Evolutionary conservation across 169 alveolate species (phyloP).

Genomic region (Cryptosporidium muris): DNA sequence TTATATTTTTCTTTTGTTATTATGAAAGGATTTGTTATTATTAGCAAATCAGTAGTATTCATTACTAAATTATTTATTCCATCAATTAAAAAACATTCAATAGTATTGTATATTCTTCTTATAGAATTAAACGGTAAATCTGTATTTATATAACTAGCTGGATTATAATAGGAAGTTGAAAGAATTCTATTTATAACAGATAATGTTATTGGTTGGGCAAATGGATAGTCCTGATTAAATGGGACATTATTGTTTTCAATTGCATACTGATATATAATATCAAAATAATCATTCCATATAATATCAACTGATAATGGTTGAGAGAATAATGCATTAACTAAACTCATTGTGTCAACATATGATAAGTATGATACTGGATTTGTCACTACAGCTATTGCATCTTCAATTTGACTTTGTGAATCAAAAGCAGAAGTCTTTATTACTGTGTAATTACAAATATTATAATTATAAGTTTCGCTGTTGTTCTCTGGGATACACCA

Average conservation of each 20-base stretch:
- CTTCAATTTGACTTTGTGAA: conserved; percentile 32
- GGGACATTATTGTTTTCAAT: conserved; percentile 13
- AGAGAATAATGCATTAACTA: conserved; percentile 58
- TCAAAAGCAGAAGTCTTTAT: conserved; percentile 14
- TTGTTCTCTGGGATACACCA: conserved; percentile 53
- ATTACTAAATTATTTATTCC: conserved; percentile 61
- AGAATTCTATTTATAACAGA: conserved; percentile 48
- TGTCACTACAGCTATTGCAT: conserved; percentile 65
- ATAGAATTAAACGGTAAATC: conserved; percentile 52
- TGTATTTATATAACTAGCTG: conserved; percentile 12
- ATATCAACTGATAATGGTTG: conserved; percentile 35
- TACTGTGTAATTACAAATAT: conserved; percentile 55
- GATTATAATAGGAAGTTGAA: conserved; percentile 19
- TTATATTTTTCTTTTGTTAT: conserved; percentile 20
- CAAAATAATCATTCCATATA: conserved; percentile 46
- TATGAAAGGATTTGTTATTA: conserved; percentile 43
- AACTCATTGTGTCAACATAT: conserved; percentile 69
- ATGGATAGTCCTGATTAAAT: conserved; percentile 66
- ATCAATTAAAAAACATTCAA: conserved; percentile 55
- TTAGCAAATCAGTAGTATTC: conserved; percentile 55
- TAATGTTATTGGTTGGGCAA: conserved; percentile 66
- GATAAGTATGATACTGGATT: conserved; percentile 64
- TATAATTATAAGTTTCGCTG: conserved; percentile 4
- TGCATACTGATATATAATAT: conserved; percentile 32
- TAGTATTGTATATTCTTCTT: conserved; percentile 53